A percentile compares a stretch with the other conserved stretches of the same genome.
Evolutionary conservation across 2,329 filamentous ascomycete genomes (phyloP).

Genomic region (Pseudogymnoascus sp.): DNA sequence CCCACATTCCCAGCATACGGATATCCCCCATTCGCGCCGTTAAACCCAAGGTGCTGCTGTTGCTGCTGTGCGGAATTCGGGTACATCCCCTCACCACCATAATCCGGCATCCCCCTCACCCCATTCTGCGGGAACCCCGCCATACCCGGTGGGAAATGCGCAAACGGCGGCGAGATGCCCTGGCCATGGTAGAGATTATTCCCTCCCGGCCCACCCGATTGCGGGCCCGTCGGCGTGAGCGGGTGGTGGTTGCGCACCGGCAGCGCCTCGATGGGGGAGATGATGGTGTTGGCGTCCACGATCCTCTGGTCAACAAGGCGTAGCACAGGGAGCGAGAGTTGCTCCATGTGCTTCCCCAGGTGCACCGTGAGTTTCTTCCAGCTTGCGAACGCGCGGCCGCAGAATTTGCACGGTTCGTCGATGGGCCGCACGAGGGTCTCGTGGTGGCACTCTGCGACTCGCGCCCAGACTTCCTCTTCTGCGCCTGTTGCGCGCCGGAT

Average conservation of each 20-base stretch:
- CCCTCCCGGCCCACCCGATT: neutral
- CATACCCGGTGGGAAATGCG: neutral
- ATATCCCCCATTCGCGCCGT: neutral
- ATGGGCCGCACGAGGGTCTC: conserved; percentile 58
- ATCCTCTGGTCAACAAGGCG: conserved; percentile 45
- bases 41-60: neutral
- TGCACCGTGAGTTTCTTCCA: conserved; percentile 97
- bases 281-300: conserved; percentile 53
- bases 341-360: conserved; percentile 88
- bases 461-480: conserved; percentile 61
- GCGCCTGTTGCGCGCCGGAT: conserved; percentile 48
- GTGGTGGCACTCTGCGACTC: conserved; percentile 68
- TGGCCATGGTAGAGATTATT: neutral
- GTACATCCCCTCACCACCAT: neutral
- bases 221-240: neutral
- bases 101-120: neutral
- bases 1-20: neutral
- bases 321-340: conserved; percentile 76
- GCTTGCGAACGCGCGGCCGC: conserved; percentile 66
- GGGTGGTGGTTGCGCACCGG: conserved; percentile 36
- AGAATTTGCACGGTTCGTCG: conserved; percentile 81
- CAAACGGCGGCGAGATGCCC: neutral
- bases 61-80: neutral
- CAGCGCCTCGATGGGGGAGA: conserved; percentile 53
- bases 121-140: neutral